Percentiles rank a stretch among this genome's conserved stretches.
Conservation (phyloP, 495 filamentous ascomycete genomes). For the Neurospora sp. region DNA sequence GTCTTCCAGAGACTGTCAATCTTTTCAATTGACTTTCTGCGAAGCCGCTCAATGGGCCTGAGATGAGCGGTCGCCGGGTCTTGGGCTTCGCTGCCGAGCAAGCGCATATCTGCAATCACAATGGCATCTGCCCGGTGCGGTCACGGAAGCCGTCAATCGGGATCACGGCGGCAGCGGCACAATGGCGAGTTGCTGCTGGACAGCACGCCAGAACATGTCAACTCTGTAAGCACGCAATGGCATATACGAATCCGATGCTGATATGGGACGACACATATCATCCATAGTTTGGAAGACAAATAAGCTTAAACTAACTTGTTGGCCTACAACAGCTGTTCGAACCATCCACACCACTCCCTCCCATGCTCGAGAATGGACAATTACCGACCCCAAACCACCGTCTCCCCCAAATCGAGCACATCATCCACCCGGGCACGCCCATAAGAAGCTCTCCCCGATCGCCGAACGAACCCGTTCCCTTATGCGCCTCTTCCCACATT, state of each 20-base stretch:
- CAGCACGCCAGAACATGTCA: neutral
- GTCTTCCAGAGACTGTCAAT: neutral
- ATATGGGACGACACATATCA: neutral
- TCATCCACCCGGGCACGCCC: slow-evolving; percentile 2
- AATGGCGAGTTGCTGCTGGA: neutral
- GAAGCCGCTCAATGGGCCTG: slow-evolving; percentile 7
- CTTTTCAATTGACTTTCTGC: slow-evolving; percentile 1
- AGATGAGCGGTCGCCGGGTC: slow-evolving; percentile 19
- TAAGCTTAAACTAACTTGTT: neutral
- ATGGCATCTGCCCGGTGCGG: neutral
- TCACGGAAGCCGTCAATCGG: neutral
- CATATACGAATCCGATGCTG: neutral
- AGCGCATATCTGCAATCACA: slow-evolving; percentile 1
- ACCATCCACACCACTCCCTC: slow-evolving; percentile 4
- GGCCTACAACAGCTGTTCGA: slow-evolving; percentile 1
- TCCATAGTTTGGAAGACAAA: neutral
- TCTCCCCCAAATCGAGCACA: neutral
- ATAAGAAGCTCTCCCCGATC: slow-evolving; percentile 9
- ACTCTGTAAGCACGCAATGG: neutral
- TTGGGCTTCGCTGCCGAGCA: slow-evolving; percentile 15
- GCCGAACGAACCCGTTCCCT: slow-evolving; percentile 42
- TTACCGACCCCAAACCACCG: slow-evolving; percentile 1
- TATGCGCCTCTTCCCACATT: slow-evolving; percentile 63
- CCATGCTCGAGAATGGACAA: neutral
- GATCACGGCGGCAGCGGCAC: neutral